Evolutionary conservation across 75 land plant species (phyloP).

Genomic region (Sequoiadendron giganteum): DNA sequence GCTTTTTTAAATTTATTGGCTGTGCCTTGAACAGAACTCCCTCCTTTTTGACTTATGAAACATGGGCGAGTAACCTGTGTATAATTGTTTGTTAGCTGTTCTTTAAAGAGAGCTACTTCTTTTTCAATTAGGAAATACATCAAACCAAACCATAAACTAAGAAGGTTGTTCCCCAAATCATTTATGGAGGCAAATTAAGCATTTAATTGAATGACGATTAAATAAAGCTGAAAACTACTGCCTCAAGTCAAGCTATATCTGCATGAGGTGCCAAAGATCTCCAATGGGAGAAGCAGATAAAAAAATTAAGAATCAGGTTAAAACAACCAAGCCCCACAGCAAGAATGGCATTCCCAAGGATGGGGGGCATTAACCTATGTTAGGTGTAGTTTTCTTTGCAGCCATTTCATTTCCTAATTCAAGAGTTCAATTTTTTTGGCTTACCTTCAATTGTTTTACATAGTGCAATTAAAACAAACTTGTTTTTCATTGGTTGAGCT

Average conservation of each 20-base stretch:
- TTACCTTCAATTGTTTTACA: background rate
- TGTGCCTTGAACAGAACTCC: background rate
- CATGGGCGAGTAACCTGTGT: no score
- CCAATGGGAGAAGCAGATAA: no score
- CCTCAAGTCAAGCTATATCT: background rate
- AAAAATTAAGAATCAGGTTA: background rate
- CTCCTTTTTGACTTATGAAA: background rate
- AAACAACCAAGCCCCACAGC: background rate
- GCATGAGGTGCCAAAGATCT: background rate
- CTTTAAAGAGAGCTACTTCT: background rate
- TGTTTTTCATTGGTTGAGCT: background rate
- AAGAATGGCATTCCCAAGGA: background rate
- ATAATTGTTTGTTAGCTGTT: background rate
- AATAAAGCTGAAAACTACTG: background rate
- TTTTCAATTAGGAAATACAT: background rate
- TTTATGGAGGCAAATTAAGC: background rate
- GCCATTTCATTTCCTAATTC: background rate
- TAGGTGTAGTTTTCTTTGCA: background rate
- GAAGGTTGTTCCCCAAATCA: background rate
- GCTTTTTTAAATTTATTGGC: background rate
- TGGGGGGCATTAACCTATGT: background rate
- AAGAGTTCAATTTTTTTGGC: background rate
- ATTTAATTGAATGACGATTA: background rate
- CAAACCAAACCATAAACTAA: background rate
- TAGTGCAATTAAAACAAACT: background rate